phyloP scores from a whole-genome alignment of 1,139 yeast genomes.

The Yamadazyma pseudoaaseri region DNA sequence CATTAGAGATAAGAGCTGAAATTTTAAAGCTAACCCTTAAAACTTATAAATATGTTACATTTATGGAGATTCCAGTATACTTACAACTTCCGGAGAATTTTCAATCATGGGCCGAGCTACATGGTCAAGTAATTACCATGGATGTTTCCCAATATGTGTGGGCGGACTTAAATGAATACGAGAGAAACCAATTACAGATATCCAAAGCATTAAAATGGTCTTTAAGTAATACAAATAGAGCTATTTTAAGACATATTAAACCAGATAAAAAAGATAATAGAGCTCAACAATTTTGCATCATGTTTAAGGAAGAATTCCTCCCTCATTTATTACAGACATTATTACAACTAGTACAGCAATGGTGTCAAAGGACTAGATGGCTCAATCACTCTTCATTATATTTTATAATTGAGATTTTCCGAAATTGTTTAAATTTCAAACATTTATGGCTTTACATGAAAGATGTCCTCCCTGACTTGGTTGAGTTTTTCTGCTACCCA shows the following conservation, averaged over 20 bases:
- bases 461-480: constrained; percentile 64
- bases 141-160: constrained; percentile 51
- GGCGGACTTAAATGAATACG: constrained; percentile 26
- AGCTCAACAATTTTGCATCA: constrained; percentile 40
- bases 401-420: constrained; percentile 63
- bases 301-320: constrained; percentile 55
- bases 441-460: constrained; percentile 68
- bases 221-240: constrained; percentile 69
- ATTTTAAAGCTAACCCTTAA: constrained; percentile 76
- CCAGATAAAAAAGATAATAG: constrained; percentile 45
- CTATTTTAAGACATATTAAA: constrained; percentile 52
- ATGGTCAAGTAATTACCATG: constrained; percentile 65
- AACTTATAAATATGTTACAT: constrained; percentile 78
- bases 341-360: constrained; percentile 65
- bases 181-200: constrained; percentile 36
- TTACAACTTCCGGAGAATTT: constrained; percentile 61
- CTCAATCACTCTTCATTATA: constrained; percentile 64
- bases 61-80: constrained; percentile 70
- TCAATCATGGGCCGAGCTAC: constrained; percentile 75
- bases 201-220: constrained; percentile 90
- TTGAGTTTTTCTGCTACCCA: constrained; percentile 78
- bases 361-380: constrained; percentile 72
- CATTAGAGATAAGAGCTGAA: constrained; percentile 52
- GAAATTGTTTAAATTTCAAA: constrained; percentile 68
- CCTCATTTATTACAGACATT: constrained; percentile 71